Conservation (phyloP, 768 basidiomycete genomes). For the Terana coerulea region DNA sequence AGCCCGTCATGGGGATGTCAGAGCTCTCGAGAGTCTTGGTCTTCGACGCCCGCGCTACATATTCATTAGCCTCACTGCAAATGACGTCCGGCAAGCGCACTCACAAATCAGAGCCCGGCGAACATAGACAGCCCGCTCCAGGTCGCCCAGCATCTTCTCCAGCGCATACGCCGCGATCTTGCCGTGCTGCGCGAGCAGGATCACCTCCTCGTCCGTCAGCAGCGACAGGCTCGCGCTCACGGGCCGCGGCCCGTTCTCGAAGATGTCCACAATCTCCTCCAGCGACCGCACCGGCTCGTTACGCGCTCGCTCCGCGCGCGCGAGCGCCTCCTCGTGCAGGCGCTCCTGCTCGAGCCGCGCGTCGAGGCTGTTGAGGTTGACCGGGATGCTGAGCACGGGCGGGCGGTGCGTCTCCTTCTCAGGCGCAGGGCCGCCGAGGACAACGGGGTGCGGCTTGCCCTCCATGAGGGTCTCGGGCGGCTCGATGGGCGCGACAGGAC, state of each 20-base stretch:
- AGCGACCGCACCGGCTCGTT: constrained; percentile 46
- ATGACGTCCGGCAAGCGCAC: constrained; percentile 29
- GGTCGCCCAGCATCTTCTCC: constrained; percentile 90
- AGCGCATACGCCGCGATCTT: constrained; percentile 95
- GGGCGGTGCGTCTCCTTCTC: constrained; percentile 5
- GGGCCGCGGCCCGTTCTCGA: constrained; percentile 68
- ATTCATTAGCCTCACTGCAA: neutral
- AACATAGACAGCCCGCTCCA: constrained; percentile 83
- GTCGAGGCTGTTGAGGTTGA: constrained; percentile 58
- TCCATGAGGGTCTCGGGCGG: neutral
- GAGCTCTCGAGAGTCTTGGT: constrained; percentile 84
- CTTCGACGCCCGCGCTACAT: constrained; percentile 72
- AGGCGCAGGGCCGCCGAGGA: constrained; percentile 3
- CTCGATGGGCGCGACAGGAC: neutral
- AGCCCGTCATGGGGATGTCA: constrained; percentile 76
- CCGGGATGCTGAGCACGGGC: constrained; percentile 29
- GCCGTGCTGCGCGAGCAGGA: constrained; percentile 81
- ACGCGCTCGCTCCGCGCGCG: neutral
- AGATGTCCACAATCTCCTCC: constrained; percentile 77
- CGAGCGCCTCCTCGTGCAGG: constrained; percentile 2
- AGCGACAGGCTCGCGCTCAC: constrained; percentile 51
- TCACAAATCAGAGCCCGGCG: constrained; percentile 87
- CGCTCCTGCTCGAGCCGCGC: constrained; percentile 40
- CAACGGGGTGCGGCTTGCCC: constrained; percentile 8
- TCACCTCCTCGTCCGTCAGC: constrained; percentile 89